Conservation (phyloP, 139 green algal genomes). For the Tetraselmis chui region DNA sequence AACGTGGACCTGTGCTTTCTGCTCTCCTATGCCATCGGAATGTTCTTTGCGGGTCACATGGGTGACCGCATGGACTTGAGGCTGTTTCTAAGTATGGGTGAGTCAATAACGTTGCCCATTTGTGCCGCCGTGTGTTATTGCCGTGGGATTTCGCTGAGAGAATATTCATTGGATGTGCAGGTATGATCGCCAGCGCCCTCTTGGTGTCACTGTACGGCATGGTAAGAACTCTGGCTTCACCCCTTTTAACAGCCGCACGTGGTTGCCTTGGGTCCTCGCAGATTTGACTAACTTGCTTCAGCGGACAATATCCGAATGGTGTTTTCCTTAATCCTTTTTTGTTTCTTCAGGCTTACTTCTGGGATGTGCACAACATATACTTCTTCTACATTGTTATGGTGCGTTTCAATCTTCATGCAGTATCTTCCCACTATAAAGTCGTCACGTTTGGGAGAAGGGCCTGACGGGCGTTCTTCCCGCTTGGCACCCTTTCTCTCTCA, state of each 20-base stretch:
- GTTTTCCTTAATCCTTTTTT: slow-evolving; percentile 10
- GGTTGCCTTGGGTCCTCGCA: not conserved
- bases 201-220: slow-evolving; percentile 72
- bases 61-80: slow-evolving; percentile 82
- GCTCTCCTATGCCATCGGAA: slow-evolving; percentile 78
- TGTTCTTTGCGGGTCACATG: slow-evolving; percentile 89
- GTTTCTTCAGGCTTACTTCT: slow-evolving; percentile 61
- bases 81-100: slow-evolving; percentile 71
- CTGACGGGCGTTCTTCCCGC: not conserved
- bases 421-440: not conserved
- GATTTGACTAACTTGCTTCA: not conserved
- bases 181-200: slow-evolving; percentile 79
- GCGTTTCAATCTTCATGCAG: not conserved
- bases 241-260: too few species aligned
- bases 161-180: slow-evolving; percentile 19
- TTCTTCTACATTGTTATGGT: slow-evolving; percentile 78
- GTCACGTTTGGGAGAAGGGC: not conserved
- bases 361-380: slow-evolving; percentile 67
- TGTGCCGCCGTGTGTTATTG: not conserved
- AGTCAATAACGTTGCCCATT: not conserved
- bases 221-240: slow-evolving; percentile 23
- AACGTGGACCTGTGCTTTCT: slow-evolving; percentile 87
- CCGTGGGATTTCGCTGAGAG: not conserved
- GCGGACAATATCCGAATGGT: too few species aligned
- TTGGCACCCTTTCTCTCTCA: not conserved